phyloP scores from a whole-genome alignment of 1,284 basidiomycete species.

The Cutaneotrichosporon cyanovorans region DNA sequence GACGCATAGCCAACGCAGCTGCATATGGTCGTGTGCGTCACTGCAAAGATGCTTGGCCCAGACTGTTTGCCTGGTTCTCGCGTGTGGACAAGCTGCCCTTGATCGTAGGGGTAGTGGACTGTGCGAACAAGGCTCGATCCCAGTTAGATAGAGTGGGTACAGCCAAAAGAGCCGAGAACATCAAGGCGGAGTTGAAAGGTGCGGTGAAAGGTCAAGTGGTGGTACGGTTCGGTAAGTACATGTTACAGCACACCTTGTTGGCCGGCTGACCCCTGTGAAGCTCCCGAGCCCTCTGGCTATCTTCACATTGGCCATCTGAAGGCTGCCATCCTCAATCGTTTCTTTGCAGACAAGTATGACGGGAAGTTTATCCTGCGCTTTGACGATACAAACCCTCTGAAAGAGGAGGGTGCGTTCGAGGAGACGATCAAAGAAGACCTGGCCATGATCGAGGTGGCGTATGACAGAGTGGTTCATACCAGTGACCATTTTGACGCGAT shows the following conservation, averaged over 20 bases:
- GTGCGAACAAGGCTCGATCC: not conserved
- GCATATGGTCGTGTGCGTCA: not conserved
- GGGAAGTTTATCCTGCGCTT: constrained; percentile 1
- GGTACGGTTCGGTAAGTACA: not conserved
- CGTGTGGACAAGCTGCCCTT: not conserved
- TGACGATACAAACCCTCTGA: not conserved
- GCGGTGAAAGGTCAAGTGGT: not conserved
- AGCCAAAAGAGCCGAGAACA: not conserved
- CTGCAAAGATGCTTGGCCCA: not conserved
- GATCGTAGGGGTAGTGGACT: not conserved
- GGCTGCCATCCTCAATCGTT: not conserved
- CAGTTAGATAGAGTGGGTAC: not conserved
- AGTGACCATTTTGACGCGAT: not conserved
- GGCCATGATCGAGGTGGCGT: not conserved
- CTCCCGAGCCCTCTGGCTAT: not conserved
- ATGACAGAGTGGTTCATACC: not conserved
- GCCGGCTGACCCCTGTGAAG: not conserved
- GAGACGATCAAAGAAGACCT: constrained; percentile 1
- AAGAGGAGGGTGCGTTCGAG: not conserved
- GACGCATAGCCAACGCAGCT: not conserved
- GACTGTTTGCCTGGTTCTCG: not conserved
- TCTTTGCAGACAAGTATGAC: constrained; percentile 4
- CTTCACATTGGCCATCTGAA: constrained; percentile 1
- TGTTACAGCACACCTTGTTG: not conserved
- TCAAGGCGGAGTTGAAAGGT: not conserved